Evolutionary conservation across 2,329 filamentous ascomycete species (phyloP), one percentile per base, ranked within the genome.

Genomic region (Periglandula ipomoeae): DNA sequence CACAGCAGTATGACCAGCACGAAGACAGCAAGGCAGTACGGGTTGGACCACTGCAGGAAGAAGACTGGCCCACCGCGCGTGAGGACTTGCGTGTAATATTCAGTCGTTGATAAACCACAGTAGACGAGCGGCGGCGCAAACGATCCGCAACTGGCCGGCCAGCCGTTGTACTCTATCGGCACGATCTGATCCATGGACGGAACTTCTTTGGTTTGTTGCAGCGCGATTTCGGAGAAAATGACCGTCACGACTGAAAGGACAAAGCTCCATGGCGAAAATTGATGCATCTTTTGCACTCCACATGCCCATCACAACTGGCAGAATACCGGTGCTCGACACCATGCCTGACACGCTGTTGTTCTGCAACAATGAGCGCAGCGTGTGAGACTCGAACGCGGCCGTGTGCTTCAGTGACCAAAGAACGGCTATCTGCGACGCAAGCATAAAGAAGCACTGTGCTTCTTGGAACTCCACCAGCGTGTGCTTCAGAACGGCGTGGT

Each of bases 361-460:
- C n/a, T 15, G n/a, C 3, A 44, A 3, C 3, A 48, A 34, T 5
- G 3, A 20, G 3, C 41, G 46, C 39, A 46, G 44, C 2, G 19
- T 30, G 20, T 44, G 5, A 1, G 22, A n/a, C 0, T 40, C 39
- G 13, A 38, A 40, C 19, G 44, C 43, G 9, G 43, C 17, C 1
- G 26, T 30, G 11, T 40, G 32, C 2, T 15, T 11, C 19, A 32
- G 38, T 17, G 45, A 24, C 23, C 38, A 45, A 3, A 35, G 39
- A 2, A 48, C 19, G 9, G 45, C 39, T 19, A 48, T 30, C 19
- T 50, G 49, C 7, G 47, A 19, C 24, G 49, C 45, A 10, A 48
- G 23, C 4, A 45, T 30, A 20, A 50, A 48, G 17, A 50, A 50
- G 35, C 49, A 50, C 22, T 50, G 49, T 9, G 49, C 49, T 24